Evolutionary conservation across 2,329 filamentous ascomycete species (phyloP), one percentile per base, ranked within the genome.

Genomic region (Trichothecium roseum): DNA sequence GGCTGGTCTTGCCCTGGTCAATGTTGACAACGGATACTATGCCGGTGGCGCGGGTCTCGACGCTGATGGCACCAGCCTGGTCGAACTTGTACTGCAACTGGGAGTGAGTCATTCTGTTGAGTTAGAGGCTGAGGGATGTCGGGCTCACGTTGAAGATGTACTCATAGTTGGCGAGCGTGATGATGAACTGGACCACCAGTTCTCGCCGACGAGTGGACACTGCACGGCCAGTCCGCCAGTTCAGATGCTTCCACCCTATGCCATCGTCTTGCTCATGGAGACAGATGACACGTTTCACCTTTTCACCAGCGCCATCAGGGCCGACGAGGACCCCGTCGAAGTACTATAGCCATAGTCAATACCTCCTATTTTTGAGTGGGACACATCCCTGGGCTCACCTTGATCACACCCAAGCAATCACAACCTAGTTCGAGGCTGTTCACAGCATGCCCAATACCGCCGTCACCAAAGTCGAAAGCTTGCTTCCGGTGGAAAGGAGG

Each of bases 391-490:
- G n/a, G n/a, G 8, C 34, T 18, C 37, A 49, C 51, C 45, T 57
- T 59, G 51, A 81, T 81, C 1, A 72, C 63, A 5, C 81, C 81
- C 0, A 84, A 63, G 44, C 79, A 78, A 47, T 83, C 79, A 38
- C 79, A 83, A 7, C 79, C 78, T 1, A 83, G 63, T 2, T 62
- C 59, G 2, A 84, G 63, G 40, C 81, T 81, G 52, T 84, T 84
- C 15, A 77, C 74, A 34, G 67, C 74, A 42, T 74, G 65, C 1
- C 78, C 79, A 4, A 72, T 69, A 9, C 78, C 78, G 18, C 72
- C 75, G 38, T 82, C 76, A 2, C 80, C 80, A 40, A 83, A 72
- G 45, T 84, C 80, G 42, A 84, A 84, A 0, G 79, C 80, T 13
- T 74, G 71, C 49, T 84, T 84, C 16, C 77, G 66, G 14, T 76